Evolutionary conservation across 2,329 filamentous ascomycete species (phyloP), one percentile per base, ranked within the genome.

Genomic region (Fusarium odoratissimum): DNA sequence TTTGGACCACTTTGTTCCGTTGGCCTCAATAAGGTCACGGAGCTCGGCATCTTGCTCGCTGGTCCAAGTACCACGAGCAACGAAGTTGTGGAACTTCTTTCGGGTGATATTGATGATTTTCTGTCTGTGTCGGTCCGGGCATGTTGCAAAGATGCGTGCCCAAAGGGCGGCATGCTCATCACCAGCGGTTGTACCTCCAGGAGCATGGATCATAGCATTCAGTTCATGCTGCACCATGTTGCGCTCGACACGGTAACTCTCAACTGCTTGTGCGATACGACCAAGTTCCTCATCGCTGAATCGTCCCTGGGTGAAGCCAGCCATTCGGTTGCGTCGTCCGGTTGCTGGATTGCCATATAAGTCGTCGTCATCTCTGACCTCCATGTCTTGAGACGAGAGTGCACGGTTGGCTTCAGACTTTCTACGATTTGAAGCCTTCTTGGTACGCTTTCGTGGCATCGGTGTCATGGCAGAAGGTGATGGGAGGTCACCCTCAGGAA

Each of bases 61-160:
- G 3, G 81, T 83, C 82, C 82, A 83, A 21, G 82, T 82, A 37
- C 90, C 83, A 52, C 83, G 88, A 8, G 86, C 87, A 17, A 87
- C 85, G 75, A 87, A 93, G 67, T 91, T 91, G 81, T 93, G 90
- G 70, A 90, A 94, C 33, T 87, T 86, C 58, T 91, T 87, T 52
- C 91, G 87, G 37, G 88, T 88, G 69, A 88, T 84, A 60, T 87
- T 85, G 64, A 88, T 86, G 12, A 91, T 78, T 74, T 88, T 89
- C 67, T 86, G 83, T 16, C 87, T 83, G n/a, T 84, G 82, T 16
- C 88, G 83, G 49, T 86, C 80, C 0, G 87, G 86, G 63, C 87
- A 86, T 13, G 83, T 83, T 6, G 83, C 81, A 48, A 82, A 81
- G n/a, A 91, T 80, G 6, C 76, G 75, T 21, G 80, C 76, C 88